A percentile compares a stretch with the other conserved stretches of the same genome.
phyloP scores from a whole-genome alignment of 2,329 filamentous ascomycete species.

The Lachnellula occidentalis region DNA sequence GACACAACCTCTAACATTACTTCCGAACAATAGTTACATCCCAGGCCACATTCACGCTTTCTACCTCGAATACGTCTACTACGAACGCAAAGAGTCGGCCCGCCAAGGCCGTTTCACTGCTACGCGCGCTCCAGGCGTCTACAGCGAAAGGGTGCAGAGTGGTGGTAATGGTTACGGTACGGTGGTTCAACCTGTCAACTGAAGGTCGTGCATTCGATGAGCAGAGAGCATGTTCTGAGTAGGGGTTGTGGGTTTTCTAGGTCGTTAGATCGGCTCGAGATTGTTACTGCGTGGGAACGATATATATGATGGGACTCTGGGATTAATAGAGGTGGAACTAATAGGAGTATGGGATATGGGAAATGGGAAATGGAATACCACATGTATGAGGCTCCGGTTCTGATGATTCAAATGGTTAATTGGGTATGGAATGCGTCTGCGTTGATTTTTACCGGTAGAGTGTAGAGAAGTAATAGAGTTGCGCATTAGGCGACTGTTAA shows the following conservation, averaged over 20 bases:
- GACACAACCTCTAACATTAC: constrained; percentile 38
- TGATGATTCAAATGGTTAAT: not conserved
- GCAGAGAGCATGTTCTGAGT: not conserved
- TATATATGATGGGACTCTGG: not conserved
- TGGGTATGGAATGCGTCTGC: not conserved
- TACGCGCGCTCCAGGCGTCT: constrained; percentile 60
- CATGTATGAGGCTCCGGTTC: not conserved
- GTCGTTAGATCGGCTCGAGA: not conserved
- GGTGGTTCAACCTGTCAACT: constrained; percentile 25
- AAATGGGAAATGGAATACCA: not conserved
- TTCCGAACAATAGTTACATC: constrained; percentile 22
- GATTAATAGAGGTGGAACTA: not conserved
- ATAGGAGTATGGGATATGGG: not conserved
- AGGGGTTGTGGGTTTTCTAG: constrained; percentile 25
- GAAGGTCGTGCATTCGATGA: not conserved
- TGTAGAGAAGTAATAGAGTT: too few relatives aligned
- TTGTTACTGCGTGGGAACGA: not conserved
- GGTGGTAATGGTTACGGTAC: constrained; percentile 61
- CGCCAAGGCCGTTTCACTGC: constrained; percentile 50
- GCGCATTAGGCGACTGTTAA: too few relatives aligned
- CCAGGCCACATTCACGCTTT: constrained; percentile 33
- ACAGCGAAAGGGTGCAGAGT: constrained; percentile 65
- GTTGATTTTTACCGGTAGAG: not conserved
- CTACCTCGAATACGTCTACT: constrained; percentile 68
- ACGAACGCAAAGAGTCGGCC: constrained; percentile 62